Percentiles rank a stretch among this genome's conserved stretches.
Conservation (phyloP, 1,139 yeast species). For the Nakaseomyces delphensis region DNA sequence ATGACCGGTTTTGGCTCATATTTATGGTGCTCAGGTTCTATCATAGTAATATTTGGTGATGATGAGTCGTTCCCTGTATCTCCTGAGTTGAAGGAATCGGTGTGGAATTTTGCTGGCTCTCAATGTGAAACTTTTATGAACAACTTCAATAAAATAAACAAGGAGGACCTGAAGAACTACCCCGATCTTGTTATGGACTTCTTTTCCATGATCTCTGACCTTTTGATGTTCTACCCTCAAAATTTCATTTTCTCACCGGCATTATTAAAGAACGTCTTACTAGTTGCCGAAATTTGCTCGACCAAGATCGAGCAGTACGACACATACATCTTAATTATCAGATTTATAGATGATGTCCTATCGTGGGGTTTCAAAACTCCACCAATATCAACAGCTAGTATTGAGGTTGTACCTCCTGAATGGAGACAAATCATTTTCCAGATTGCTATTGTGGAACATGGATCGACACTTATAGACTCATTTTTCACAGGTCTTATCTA, state of each 20-base stretch:
- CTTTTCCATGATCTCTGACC: conserved; percentile 73
- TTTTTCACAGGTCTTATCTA: conserved; percentile 61
- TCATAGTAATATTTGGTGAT: conserved; percentile 71
- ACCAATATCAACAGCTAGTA: conserved; percentile 58
- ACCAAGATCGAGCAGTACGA: conserved; percentile 57
- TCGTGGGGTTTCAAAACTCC: conserved; percentile 80
- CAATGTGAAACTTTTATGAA: conserved; percentile 39
- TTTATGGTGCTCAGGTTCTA: conserved; percentile 81
- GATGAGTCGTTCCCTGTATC: conserved; percentile 36
- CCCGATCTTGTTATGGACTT: conserved; percentile 85
- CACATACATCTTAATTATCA: conserved; percentile 61
- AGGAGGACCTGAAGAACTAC: conserved; percentile 34
- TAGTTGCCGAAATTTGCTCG: conserved; percentile 48
- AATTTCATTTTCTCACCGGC: conserved; percentile 50
- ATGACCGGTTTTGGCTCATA: conserved; percentile 70
- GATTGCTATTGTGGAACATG: conserved; percentile 40
- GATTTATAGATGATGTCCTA: conserved; percentile 67
- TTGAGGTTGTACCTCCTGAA: conserved; percentile 44
- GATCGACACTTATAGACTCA: conserved; percentile 46
- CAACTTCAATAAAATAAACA: conserved; percentile 27
- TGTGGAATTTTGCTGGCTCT: conserved; percentile 44
- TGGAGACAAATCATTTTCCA: conserved; percentile 43
- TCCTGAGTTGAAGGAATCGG: conserved; percentile 33
- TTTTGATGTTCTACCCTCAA: conserved; percentile 69
- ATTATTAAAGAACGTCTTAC: conserved; percentile 49